Evolutionary conservation across 352 stramenopile genomes (phyloP).

Genomic region (Phytopythium delawarense): DNA sequence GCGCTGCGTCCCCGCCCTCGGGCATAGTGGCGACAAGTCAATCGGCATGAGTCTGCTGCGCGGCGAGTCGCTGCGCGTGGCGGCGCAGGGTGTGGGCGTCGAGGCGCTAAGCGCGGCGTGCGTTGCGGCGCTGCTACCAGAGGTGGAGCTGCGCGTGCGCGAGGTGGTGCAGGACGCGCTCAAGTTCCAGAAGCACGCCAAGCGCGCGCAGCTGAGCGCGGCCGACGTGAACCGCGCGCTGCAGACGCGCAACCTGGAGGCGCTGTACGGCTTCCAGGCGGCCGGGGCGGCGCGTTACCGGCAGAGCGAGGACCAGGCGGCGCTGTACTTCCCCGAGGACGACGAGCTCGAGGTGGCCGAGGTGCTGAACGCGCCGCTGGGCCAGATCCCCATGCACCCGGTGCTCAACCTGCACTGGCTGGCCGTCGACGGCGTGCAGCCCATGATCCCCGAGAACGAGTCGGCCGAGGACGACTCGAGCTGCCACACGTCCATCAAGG

Average conservation of each 20-base stretch:
- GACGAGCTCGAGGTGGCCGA: slow-evolving; percentile 68
- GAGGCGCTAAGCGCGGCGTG: slow-evolving; percentile 65
- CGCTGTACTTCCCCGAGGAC: slow-evolving; percentile 70
- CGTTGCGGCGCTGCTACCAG: slow-evolving; percentile 59
- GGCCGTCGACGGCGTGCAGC: slow-evolving; percentile 79
- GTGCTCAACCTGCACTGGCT: slow-evolving; percentile 80
- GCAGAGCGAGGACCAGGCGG: slow-evolving; percentile 47
- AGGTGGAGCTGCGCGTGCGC: slow-evolving; percentile 78
- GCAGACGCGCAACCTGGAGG: slow-evolving; percentile 67
- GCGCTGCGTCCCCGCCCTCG: not conserved
- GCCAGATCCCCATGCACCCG: slow-evolving; percentile 66
- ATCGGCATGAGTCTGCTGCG: slow-evolving; percentile 70
- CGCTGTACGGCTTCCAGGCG: slow-evolving; percentile 69
- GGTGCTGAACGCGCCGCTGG: slow-evolving; percentile 71
- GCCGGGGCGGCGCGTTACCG: slow-evolving; percentile 51
- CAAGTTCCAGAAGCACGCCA: slow-evolving; percentile 79
- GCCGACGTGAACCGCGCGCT: slow-evolving; percentile 78
- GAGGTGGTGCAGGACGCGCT: slow-evolving; percentile 83
- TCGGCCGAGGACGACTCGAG: slow-evolving; percentile 65
- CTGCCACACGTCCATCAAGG: slow-evolving; percentile 66
- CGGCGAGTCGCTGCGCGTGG: slow-evolving; percentile 61
- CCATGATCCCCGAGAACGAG: slow-evolving; percentile 82
- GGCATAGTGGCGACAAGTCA: not conserved
- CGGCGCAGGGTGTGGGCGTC: slow-evolving; percentile 71
- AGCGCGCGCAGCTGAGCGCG: slow-evolving; percentile 48